A percentile compares a stretch with the other conserved stretches of the same genome.
These are phyloP conservation scores for Fraxinus xanthoxyloides DNA, from an alignment of 305 asterid species.

Conservation along the genomic window DNA sequence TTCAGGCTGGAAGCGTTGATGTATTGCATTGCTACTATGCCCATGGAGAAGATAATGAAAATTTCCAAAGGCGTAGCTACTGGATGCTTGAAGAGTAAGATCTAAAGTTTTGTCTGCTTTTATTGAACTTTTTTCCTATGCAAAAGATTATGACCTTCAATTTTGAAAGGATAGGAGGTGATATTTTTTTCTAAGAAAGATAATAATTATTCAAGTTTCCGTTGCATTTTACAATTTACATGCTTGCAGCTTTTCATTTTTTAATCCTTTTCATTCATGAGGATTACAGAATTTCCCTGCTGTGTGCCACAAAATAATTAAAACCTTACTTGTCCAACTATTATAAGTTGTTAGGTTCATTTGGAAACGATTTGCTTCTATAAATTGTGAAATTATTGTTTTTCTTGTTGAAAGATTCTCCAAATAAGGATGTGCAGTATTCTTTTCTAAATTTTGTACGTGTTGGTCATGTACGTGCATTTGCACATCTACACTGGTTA, in stretches of 20 bases:
- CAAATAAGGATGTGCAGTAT: no score
- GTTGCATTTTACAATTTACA: not conserved
- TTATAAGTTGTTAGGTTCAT: slow-evolving; percentile 1
- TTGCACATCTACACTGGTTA: not conserved
- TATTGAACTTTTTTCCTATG: not conserved
- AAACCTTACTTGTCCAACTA: not conserved
- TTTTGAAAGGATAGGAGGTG: not conserved
- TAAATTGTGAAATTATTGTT: not conserved
- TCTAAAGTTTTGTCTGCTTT: not conserved
- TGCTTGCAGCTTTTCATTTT: not conserved
- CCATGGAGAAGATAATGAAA: slow-evolving; percentile 91
- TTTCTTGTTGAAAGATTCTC: not conserved
- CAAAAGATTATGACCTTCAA: not conserved
- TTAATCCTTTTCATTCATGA: not conserved
- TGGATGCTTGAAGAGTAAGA: slow-evolving; percentile 99
- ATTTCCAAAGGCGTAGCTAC: slow-evolving; percentile 95
- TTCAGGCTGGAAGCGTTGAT: slow-evolving; percentile 90
- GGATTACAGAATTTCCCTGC: not conserved
- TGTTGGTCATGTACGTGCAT: slow-evolving; percentile 5
- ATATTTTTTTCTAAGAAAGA: not conserved
- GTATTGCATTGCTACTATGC: slow-evolving; percentile 98
- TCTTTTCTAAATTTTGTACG: not conserved
- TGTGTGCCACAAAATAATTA: not conserved
- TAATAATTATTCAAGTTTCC: not conserved
- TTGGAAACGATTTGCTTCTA: not conserved